phyloP scores from a whole-genome alignment of 495 filamentous ascomycete genomes.

The Letharia lupina region DNA sequence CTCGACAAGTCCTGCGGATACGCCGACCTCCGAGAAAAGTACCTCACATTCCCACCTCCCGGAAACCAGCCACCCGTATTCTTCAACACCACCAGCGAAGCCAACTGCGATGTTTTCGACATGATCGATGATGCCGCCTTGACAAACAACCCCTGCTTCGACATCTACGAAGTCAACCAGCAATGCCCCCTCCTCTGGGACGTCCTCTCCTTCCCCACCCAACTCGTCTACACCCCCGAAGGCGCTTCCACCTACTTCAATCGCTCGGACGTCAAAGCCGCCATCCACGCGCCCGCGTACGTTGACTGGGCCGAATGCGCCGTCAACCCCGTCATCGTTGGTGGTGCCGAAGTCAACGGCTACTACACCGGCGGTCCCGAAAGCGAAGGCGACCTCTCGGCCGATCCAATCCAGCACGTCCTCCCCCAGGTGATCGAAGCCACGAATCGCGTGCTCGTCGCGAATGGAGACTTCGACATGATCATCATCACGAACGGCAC shows the following conservation, averaged over 20 bases:
- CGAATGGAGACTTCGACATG: constrained; percentile 56
- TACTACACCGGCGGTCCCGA: constrained; percentile 29
- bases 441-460: constrained; percentile 59
- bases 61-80: constrained; percentile 28
- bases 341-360: constrained; percentile 19
- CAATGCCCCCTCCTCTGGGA: constrained; percentile 41
- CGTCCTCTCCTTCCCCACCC: constrained; percentile 40
- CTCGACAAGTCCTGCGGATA: constrained; percentile 49
- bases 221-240: constrained; percentile 32
- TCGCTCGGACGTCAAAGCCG: constrained; percentile 46
- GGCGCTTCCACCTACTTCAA: constrained; percentile 49
- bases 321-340: constrained; percentile 37
- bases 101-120: constrained; percentile 47
- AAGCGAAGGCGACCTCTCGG: constrained; percentile 29
- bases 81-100: constrained; percentile 40
- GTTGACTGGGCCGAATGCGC: constrained; percentile 39
- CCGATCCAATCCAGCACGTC: constrained; percentile 39
- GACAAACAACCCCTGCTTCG: constrained; percentile 51
- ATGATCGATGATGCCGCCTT: constrained; percentile 39
- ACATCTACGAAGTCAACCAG: constrained; percentile 46
- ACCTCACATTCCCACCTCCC: constrained; percentile 47
- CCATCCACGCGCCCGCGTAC: constrained; percentile 45
- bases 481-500: constrained; percentile 56
- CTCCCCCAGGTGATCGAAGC: constrained; percentile 56
- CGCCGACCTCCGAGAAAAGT: constrained; percentile 44